phyloP scores from a whole-genome alignment of 169 alveolate species.

The Plasmodium chabaudi region DNA sequence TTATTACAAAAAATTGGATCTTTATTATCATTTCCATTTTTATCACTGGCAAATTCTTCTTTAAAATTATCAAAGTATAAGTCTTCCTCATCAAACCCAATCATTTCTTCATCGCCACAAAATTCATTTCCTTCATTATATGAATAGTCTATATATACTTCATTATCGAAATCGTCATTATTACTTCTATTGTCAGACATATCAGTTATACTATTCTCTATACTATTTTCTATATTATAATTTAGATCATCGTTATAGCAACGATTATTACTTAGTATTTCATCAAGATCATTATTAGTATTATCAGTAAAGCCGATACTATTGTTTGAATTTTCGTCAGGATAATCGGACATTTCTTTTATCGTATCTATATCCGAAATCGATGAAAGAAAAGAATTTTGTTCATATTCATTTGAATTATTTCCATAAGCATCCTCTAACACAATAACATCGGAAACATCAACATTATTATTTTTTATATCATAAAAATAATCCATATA shows the following conservation, averaged over 20 bases:
- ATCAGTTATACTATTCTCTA: neutral
- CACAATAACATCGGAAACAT: constrained; percentile 56
- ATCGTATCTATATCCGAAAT: constrained; percentile 33
- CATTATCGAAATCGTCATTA: constrained; percentile 4
- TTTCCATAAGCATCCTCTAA: constrained; percentile 62
- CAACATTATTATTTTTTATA: constrained; percentile 51
- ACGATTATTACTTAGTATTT: neutral
- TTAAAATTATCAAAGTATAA: constrained; percentile 1
- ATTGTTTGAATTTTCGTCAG: constrained; percentile 56
- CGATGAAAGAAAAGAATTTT: constrained; percentile 47
- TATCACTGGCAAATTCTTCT: neutral
- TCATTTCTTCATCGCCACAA: neutral
- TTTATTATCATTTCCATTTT: neutral
- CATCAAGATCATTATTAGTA: neutral
- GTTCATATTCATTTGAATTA: constrained; percentile 46
- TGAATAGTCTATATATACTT: neutral
- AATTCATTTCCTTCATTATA: too few relatives aligned
- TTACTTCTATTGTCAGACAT: constrained; percentile 1
- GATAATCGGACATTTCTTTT: constrained; percentile 75
- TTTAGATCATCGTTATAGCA: neutral
- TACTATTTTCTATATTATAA: constrained; percentile 15
- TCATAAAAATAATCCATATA: constrained; percentile 62
- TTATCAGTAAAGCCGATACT: neutral
- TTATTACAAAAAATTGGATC: constrained; percentile 7
- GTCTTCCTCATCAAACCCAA: neutral